phyloP scores from a whole-genome alignment of 805 yeast genomes.

The Ogataea trehalophila region DNA sequence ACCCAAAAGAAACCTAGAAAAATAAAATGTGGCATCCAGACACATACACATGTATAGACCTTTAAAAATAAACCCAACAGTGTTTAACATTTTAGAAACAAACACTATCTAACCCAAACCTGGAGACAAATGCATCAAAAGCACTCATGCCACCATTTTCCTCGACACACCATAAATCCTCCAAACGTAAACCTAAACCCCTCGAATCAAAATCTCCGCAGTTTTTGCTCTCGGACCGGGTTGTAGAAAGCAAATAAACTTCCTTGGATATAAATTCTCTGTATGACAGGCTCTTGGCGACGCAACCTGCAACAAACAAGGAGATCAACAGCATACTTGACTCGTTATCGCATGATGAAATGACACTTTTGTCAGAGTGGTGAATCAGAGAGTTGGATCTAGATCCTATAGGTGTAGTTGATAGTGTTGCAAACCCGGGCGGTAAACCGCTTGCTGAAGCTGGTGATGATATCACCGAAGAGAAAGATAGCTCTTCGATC shows the following conservation, averaged over 20 bases:
- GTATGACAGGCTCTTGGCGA: conserved; percentile 19
- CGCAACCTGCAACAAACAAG: conserved; percentile 25
- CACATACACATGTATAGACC: neutral
- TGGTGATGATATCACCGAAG: no score
- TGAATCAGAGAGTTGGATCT: no score
- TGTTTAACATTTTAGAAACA: neutral
- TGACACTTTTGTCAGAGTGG: neutral
- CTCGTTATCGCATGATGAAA: conserved; percentile 7
- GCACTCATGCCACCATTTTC: conserved; percentile 12
- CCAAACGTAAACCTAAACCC: conserved; percentile 18
- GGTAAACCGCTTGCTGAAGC: no score
- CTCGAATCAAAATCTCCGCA: neutral
- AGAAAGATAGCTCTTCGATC: conserved; percentile 8
- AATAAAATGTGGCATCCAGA: neutral
- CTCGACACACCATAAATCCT: conserved; percentile 28
- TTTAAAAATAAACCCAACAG: neutral
- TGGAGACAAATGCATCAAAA: conserved; percentile 15
- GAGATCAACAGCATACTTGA: conserved; percentile 17
- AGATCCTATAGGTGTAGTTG: no score
- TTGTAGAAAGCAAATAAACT: conserved; percentile 11
- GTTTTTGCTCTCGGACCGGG: no score
- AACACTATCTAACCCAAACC: conserved; percentile 13
- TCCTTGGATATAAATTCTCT: conserved; percentile 26
- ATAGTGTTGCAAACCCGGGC: no score
- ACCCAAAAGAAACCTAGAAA: neutral